Base-by-base conservation (phyloP, 306 rosid species). In the Medicago lupulina region DNA sequence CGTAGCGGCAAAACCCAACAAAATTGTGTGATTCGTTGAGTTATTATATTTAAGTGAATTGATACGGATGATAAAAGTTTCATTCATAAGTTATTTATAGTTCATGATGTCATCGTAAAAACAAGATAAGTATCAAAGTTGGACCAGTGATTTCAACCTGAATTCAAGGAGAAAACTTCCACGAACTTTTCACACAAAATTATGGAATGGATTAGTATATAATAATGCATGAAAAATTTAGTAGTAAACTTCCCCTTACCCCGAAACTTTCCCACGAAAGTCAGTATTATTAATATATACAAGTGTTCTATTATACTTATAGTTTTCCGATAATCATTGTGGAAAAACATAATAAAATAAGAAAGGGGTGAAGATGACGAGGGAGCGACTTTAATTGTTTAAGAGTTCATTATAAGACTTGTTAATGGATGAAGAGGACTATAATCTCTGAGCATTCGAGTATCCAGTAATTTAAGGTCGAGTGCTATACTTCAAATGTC, bases 1-100 rank as follows among this genome's bases (percentile, higher is more conserved):
- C 16, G n/a, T 13, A 59, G 58, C 21, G 66, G 38, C 18, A 21
- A 41, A 34, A 23, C 59, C 69, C 72, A 81, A 61, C 73, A 36
- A 58, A 67, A 38, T 21, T 15, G 38, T 76, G 38, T 54, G 62
- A 54, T 76, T 63, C 25, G 18, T 53, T 40, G 6, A 41, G 51
- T 74, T 51, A 14, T 16, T 40, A 70, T 3, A 11, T 11, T 43
- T 10, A 43, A 4, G 31, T 28, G 31, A 28, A 28, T 4, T 4
- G 31, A 6, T 64, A 23, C 16, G 5, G 34, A 0, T 9, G 50
- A 67, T 9, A 60, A 67, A 36, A 3, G 5, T 50, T 59, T 40
- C 53, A 31, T 31, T 21, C 0, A 62, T 53, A 8, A 6, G 28
- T 59, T 9, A 66, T 16, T 16, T 14, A 21, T 16, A 72, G 16